These are phyloP conservation scores for Pestalotiopsis sp. DNA, from an alignment of 2,329 filamentous ascomycete species.

Conservation along the genomic window DNA sequence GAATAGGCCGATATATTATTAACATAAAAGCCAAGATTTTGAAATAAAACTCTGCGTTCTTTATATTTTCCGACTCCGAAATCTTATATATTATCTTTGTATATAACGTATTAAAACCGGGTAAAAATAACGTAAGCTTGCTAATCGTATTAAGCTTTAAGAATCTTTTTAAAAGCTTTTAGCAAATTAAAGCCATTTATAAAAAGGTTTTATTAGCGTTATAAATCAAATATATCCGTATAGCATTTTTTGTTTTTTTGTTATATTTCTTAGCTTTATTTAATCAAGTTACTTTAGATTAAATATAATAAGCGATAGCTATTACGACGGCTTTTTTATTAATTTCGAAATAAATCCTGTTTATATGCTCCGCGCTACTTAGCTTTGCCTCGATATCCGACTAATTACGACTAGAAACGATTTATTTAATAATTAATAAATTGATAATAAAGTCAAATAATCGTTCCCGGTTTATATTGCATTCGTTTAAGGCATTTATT, in stretches of 20 bases:
- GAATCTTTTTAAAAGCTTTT: constrained; percentile 27
- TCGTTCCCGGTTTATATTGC: constrained; percentile 24
- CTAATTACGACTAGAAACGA: constrained; percentile 46
- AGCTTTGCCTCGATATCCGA: constrained; percentile 36
- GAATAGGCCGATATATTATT: constrained; percentile 38
- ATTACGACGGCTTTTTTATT: constrained; percentile 34
- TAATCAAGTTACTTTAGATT: constrained; percentile 28
- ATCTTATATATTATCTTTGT: constrained; percentile 39
- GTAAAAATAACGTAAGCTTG: constrained; percentile 27
- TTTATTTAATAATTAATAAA: constrained; percentile 38
- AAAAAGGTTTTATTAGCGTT: constrained; percentile 44
- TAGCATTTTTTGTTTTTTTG: background rate
- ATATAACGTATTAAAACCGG: constrained; percentile 39
- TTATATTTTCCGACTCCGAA: constrained; percentile 24
- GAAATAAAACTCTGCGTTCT: constrained; percentile 26
- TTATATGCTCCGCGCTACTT: constrained; percentile 18
- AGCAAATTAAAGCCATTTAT: constrained; percentile 44
- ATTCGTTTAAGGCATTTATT: constrained; percentile 52
- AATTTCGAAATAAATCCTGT: constrained; percentile 37
- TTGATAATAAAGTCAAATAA: constrained; percentile 39
- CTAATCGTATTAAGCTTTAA: constrained; percentile 14
- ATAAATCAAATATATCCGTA: background rate
- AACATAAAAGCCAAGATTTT: constrained; percentile 34
- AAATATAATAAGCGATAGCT: constrained; percentile 41
- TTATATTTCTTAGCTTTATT: constrained; percentile 1